These are phyloP conservation scores for Dioszegia aurantiaca DNA, from an alignment of 768 basidiomycete genomes.

Conservation along the genomic window DNA sequence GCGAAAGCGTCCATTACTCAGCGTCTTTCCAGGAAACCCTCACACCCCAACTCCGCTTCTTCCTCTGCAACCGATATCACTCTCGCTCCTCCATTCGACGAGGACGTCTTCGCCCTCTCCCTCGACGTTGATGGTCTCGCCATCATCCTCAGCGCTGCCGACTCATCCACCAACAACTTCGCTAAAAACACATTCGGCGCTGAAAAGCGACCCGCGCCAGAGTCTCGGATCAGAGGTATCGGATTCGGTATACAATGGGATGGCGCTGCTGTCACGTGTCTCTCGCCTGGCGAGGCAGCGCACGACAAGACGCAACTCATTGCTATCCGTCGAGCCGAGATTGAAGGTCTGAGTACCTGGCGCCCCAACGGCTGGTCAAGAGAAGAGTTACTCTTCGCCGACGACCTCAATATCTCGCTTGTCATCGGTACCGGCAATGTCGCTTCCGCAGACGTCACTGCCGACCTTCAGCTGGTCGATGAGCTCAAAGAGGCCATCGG, in stretches of 20 bases:
- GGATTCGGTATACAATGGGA: conserved; percentile 26
- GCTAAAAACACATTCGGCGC: conserved; percentile 43
- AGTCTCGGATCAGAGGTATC: conserved; percentile 34
- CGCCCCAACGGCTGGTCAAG: conserved; percentile 39
- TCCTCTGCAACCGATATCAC: conserved; percentile 28
- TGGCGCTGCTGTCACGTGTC: conserved; percentile 26
- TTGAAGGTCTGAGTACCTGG: conserved; percentile 40
- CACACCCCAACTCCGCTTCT: conserved; percentile 17
- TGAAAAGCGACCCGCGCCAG: conserved; percentile 21
- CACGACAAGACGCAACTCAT: conserved; percentile 31
- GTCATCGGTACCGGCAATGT: conserved; percentile 25
- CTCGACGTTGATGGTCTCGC: conserved; percentile 23
- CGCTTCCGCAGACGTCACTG: conserved; percentile 33
- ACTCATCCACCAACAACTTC: conserved; percentile 37
- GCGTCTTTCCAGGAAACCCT: conserved; percentile 13
- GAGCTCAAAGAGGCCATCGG: conserved; percentile 29
- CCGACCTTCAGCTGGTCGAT: conserved; percentile 35
- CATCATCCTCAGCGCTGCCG: conserved; percentile 30
- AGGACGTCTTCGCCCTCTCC: conserved; percentile 26
- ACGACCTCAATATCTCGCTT: conserved; percentile 41
- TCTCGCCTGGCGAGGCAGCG: conserved; percentile 26
- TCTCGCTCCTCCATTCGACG: not conserved
- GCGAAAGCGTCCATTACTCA: conserved; percentile 25
- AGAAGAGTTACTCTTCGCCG: conserved; percentile 42
- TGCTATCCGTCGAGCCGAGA: conserved; percentile 25